phyloP scores from a whole-genome alignment of 2,329 filamentous ascomycete genomes.

The Alternaria sp. region DNA sequence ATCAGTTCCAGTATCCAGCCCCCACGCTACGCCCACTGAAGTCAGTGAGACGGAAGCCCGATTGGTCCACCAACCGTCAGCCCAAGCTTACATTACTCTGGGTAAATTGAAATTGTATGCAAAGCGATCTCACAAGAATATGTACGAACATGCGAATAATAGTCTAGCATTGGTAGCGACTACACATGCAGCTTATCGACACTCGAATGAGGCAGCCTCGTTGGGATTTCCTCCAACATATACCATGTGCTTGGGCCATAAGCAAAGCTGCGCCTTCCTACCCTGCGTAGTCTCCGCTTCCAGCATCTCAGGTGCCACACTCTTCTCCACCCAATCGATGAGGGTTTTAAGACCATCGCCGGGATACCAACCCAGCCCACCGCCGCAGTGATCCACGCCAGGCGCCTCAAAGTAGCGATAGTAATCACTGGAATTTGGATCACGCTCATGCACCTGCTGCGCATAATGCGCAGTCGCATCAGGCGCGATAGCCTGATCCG shows the following conservation, averaged over 20 bases:
- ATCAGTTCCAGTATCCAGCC: background rate
- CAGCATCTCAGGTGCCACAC: constrained; percentile 26
- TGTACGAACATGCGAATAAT: too few species aligned
- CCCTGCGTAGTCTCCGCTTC: constrained; percentile 11
- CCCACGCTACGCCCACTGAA: background rate
- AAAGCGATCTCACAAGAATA: too few species aligned
- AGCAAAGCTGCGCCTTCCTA: constrained; percentile 14
- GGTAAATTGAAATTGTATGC: too few species aligned
- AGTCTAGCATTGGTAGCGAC: too few species aligned
- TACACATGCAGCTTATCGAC: background rate
- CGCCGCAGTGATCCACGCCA: constrained; percentile 35
- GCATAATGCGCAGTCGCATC: constrained; percentile 20
- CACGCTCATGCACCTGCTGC: constrained; percentile 14
- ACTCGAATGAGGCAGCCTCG: constrained; percentile 7
- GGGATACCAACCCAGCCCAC: constrained; percentile 29
- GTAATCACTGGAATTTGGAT: constrained; percentile 24
- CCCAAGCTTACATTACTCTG: too few species aligned
- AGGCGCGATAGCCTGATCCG: constrained; percentile 18
- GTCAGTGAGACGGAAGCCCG: too few species aligned
- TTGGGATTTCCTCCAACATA: constrained; percentile 10
- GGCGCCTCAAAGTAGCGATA: constrained; percentile 42
- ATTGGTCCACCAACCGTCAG: too few species aligned
- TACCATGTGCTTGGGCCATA: constrained; percentile 22
- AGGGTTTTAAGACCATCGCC: constrained; percentile 25
- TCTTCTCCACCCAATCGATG: constrained; percentile 40